Base-by-base conservation (phyloP, 208 protist genomes). In the Trypanosoma avium region DNA sequence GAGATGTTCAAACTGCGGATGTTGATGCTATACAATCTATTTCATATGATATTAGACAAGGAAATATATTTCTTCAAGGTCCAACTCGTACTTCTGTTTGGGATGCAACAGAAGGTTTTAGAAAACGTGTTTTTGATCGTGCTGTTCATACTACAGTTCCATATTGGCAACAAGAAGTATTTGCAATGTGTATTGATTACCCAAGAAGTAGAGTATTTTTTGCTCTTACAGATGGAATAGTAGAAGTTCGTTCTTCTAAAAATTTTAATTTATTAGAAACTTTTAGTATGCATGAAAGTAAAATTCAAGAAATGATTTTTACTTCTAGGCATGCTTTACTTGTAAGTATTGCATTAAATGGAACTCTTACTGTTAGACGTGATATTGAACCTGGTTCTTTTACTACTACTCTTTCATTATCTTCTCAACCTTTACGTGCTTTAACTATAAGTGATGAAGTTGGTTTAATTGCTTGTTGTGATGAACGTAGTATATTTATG, bases 261-360 rank as follows among this genome's bases (percentile, higher is more conserved):
- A 53, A 58, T 47, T 68, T 77, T 13, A 53, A 13, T 22, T 27
- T 61, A 10, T 45, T 82, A 27, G 70, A 82, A 27, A 33, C 68
- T 15, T 55, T 66, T 43, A 7, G 22, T 19, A 50, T 81, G 61
- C 50, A 53, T 52, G 7, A 49, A 42, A 45, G 19, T 7, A 17
- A 52, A 13, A 71, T 83, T 15, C 67, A 75, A 22, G 76, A 88
- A 35, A 80, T 93, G 79, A 13, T 81, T 49, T 93, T 79, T 76
- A 82, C 66, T 45, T 60, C 49, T 0, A 59, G 61, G 26, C 62
- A 82, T 43, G 68, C 73, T 9, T 70, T 81, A 4, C 77, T 88
- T 26, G 26, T 84, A 9, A 75, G 70, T 8, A 75, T 90, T 29
- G 75, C 75, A 12, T 63, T 61, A 0, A 55, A 63, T 30, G 87